Evolutionary conservation across 805 yeast genomes (phyloP).

Genomic region (Nakazawaea pomicola): DNA sequence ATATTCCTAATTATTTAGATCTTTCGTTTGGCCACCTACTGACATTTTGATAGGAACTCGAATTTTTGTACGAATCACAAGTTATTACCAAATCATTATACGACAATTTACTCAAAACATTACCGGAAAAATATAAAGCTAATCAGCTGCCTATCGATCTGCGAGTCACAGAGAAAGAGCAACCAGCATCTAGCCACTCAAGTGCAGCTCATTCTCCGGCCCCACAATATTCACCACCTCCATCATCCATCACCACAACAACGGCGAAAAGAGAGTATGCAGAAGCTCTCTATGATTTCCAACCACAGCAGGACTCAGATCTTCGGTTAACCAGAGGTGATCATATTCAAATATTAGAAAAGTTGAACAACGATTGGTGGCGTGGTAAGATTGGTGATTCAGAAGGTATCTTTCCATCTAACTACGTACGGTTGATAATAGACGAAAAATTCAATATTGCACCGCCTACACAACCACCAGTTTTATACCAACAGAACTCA

Average conservation of each 20-base stretch:
- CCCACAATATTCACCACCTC: neutral
- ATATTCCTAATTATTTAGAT: neutral
- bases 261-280: constrained; percentile 31
- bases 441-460: constrained; percentile 13
- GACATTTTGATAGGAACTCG: constrained; percentile 48
- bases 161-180: too few species aligned
- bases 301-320: constrained; percentile 74
- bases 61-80: constrained; percentile 68
- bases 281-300: constrained; percentile 72
- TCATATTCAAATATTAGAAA: constrained; percentile 63
- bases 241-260: constrained; percentile 1
- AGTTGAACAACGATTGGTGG: constrained; percentile 87
- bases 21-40: neutral
- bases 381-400: constrained; percentile 58
- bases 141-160: constrained; percentile 41
- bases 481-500: constrained; percentile 19
- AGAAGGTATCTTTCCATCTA: constrained; percentile 86
- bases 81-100: constrained; percentile 58
- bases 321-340: constrained; percentile 62
- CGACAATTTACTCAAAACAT: constrained; percentile 39
- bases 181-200: neutral
- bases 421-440: constrained; percentile 56
- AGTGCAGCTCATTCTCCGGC: neutral
- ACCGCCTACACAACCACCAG: constrained; percentile 20
- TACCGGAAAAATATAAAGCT: constrained; percentile 59